A percentile compares a stretch with the other conserved stretches of the same genome.
These are phyloP conservation scores for Podosphaera xanthii DNA, from an alignment of 2,329 filamentous ascomycete species.

Conservation along the genomic window DNA sequence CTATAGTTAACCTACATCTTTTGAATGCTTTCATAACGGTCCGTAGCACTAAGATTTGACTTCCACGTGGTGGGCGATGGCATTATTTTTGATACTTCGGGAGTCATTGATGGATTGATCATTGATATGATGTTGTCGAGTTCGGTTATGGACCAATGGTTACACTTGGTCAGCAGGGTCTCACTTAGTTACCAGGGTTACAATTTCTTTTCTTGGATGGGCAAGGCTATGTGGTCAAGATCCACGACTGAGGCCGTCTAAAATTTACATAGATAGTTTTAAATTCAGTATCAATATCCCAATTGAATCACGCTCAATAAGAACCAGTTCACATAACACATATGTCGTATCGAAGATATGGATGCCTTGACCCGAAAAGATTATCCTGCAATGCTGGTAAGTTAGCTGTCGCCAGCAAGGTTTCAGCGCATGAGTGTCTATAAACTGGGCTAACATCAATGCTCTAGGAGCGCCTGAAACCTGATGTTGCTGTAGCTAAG, in stretches of 20 bases:
- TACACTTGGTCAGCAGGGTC: too few species aligned
- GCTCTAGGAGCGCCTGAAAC: constrained; percentile 52
- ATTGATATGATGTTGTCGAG: neutral
- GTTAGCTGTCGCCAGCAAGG: constrained; percentile 17
- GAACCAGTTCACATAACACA: neutral
- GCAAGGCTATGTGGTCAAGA: too few species aligned
- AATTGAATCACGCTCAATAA: neutral
- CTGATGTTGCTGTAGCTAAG: constrained; percentile 56
- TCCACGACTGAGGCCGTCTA: too few species aligned
- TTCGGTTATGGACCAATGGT: neutral
- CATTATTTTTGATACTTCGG: constrained; percentile 6
- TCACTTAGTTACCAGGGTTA: too few species aligned
- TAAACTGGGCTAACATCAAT: constrained; percentile 6
- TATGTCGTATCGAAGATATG: constrained; percentile 22
- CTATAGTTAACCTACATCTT: constrained; percentile 27
- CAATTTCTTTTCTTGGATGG: too few species aligned
- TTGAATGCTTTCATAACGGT: constrained; percentile 39
- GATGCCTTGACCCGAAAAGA: constrained; percentile 65
- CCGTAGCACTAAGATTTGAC: constrained; percentile 16
- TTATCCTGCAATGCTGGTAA: constrained; percentile 86
- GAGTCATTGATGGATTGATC: too few species aligned
- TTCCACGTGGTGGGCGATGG: constrained; percentile 10
- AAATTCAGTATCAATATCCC: too few species aligned
- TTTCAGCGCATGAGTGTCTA: neutral
- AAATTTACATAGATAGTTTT: too few species aligned